Conservation (phyloP, 148 eudicot genomes). For the Suaeda aralocaspica region DNA sequence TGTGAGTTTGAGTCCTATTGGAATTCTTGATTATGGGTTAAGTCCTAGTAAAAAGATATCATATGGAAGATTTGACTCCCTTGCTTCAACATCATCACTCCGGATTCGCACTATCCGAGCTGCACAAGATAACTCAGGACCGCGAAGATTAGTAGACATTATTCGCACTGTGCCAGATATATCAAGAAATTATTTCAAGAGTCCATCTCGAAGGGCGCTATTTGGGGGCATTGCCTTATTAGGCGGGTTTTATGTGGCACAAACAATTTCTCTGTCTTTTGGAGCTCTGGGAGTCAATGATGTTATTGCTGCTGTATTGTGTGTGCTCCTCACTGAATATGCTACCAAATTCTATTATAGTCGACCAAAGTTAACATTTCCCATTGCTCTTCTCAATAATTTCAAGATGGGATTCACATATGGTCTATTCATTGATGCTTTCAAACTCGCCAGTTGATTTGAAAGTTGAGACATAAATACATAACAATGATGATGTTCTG, state of each 20-base stretch:
- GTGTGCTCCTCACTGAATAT: constrained; percentile 80
- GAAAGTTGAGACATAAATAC: neutral
- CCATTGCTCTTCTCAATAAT: constrained; percentile 77
- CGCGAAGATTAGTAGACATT: constrained; percentile 65
- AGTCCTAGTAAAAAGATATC: constrained; percentile 23
- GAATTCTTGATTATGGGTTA: constrained; percentile 26
- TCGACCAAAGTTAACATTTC: constrained; percentile 80
- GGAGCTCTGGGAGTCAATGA: constrained; percentile 90
- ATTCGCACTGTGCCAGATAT: constrained; percentile 66
- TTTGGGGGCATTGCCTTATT: constrained; percentile 88
- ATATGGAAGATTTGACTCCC: constrained; percentile 18
- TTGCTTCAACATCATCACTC: constrained; percentile 27
- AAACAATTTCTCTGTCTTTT: constrained; percentile 83
- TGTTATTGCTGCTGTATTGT: constrained; percentile 84
- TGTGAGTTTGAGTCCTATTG: constrained; percentile 31
- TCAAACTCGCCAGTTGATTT: constrained; percentile 78
- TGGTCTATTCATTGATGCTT: constrained; percentile 90
- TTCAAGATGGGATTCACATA: constrained; percentile 97
- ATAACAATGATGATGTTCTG: neutral
- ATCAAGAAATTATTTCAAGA: constrained; percentile 63
- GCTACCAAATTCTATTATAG: constrained; percentile 82
- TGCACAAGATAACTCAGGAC: constrained; percentile 63
- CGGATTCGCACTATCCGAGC: constrained; percentile 42
- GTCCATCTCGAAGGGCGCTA: constrained; percentile 81
- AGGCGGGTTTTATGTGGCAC: constrained; percentile 92